A percentile compares a stretch with the other conserved stretches of the same genome.
Conservation (phyloP, 306 rosid species). For the Corylus heterophylla region DNA sequence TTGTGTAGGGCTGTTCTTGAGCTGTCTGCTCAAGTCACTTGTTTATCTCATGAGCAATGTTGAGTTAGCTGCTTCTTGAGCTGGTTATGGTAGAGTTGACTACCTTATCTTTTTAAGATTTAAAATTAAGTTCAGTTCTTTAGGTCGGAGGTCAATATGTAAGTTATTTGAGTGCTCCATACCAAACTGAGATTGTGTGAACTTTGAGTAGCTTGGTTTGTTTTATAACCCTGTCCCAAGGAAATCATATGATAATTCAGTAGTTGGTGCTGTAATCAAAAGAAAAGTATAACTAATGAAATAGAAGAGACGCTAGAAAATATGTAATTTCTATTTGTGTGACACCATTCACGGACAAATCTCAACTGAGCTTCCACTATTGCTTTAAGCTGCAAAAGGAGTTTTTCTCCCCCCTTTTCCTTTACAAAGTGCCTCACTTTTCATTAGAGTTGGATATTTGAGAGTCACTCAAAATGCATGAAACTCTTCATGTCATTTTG, state of each 20-base stretch:
- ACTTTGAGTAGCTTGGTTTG: neutral
- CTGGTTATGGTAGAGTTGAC: neutral
- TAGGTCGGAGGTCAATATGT: neutral
- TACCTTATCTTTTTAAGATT: neutral
- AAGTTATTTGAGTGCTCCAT: neutral
- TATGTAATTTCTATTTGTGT: neutral
- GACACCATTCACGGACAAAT: neutral
- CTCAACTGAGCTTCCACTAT: neutral
- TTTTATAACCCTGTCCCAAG: neutral
- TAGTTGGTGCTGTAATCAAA: neutral
- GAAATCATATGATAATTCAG: neutral
- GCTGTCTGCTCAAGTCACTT: neutral
- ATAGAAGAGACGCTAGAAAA: neutral
- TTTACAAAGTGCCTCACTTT: neutral
- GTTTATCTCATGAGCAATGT: neutral
- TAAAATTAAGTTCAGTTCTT: neutral
- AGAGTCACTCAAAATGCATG: neutral
- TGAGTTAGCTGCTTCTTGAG: neutral
- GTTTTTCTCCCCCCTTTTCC: neutral
- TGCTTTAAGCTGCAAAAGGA: neutral
- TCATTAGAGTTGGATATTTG: neutral
- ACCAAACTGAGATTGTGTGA: neutral
- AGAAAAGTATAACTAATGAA: neutral
- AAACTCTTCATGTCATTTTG: neutral
- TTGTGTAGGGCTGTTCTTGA: neutral